Base-by-base conservation (phyloP, 169 alveolate genomes). In the Plasmodium gonderi region DNA sequence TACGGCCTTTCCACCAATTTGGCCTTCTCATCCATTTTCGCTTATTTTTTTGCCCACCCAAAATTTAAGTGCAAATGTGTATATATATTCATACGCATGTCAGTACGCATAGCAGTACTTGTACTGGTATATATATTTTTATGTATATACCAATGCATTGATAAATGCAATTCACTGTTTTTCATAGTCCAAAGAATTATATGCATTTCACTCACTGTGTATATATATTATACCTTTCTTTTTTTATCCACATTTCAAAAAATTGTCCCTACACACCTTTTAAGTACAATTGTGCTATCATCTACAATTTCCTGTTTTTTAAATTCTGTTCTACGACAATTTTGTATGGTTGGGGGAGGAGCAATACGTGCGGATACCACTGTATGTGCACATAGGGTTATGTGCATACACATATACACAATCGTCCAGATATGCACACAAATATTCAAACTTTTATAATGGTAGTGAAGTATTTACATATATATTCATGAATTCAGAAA, bases 171-270 rank as follows among this genome's bases (percentile, higher is more conserved):
- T 44, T 36, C 40, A 20, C 36, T 23, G 29, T 60, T 60, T 4
- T n/a, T 60, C 7, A 29, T 36, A 17, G 40, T 14, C 20, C 23
- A 1, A 60, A 20, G 72, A 60, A 60, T 60, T 69, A 36, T 23
- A 14, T 11, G 60, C 23, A 76, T 77, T 23, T 77, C n/a, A 14
- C 72, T n/a, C n/a, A 20, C 76, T 65, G 76, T 77, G 85, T 44
- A 33, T 54, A 42, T 33, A 77, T 77, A n/a, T 42, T 44, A 54
- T 26, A 31, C 68, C 9, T 77, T 77, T 45, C 44, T 36, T 68
- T 31, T 14, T 69, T 69, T 69, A n/a, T 69, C n/a, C 23, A 29
- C 51, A 33, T 14, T 36, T 60, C 40, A 12, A 9, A 20, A 17
- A 60, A 36, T 60, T 60, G 12, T 5, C 17, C n/a, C 72, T 60